Base-by-base conservation (phyloP, 2,329 filamentous ascomycete species). In the Zopfia rhizophila region DNA sequence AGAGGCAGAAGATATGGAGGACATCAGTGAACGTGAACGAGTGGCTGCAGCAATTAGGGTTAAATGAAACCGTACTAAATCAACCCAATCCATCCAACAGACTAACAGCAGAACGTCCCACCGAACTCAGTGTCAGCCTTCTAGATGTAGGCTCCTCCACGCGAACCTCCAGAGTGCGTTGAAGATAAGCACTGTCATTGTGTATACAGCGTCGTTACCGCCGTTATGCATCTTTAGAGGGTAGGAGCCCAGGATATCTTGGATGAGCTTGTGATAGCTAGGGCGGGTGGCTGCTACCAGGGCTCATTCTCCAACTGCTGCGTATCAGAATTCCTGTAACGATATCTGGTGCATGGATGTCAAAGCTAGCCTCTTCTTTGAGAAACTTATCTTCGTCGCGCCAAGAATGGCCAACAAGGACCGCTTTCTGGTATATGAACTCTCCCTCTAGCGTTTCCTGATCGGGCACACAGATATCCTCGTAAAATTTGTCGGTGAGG, bases 151-250 rank as follows among this genome's bases (percentile, higher is more conserved):
- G n/a, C n/a, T 16, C 27, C n/a, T 14, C 13, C 33, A 39, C 18
- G 41, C 41, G 24, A 30, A n/a, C 16, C 17, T 28, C 45, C 45
- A 48, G 10, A 43, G 32, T 6, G 32, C 18, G 3, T 31, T 39
- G 8, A 48, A 22, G 7, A 43, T 8, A 3, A 48, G 30, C n/a
- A 30, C 13, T 5, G 16, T 24, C 4, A 48, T 11, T 4, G 38
- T 48, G 21, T 48, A 48, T 5, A 48, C 32, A n/a, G 45, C 45
- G 32, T 48, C 45, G 16, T 48, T 48, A 4, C 25, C 43, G 3
- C 45, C 45, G 38, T 48, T 48, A 39, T 48, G 38, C 14, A 38
- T 13, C 22, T 38, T 13, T 5, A 31, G 16, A 4, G 23, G 24
- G 13, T 6, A 5, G 19, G 10, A 5, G 16, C 21, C 21, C n/a